Conservation (phyloP, 2,329 filamentous ascomycete genomes). For the Phyllosticta paracitricarpa region DNA sequence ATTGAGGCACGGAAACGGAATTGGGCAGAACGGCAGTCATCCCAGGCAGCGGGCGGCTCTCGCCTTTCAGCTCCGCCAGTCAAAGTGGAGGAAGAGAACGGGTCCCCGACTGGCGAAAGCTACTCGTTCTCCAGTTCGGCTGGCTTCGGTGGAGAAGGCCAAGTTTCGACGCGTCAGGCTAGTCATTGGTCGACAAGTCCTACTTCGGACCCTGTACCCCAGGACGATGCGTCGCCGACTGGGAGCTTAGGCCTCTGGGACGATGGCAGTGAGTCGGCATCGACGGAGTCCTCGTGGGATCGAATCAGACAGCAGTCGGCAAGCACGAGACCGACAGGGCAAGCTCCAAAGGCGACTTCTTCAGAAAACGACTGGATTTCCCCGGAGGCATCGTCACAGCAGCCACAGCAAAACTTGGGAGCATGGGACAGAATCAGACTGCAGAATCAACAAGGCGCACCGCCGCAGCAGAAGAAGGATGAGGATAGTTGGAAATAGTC, state of each 20-base stretch:
- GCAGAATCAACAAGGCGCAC: background rate
- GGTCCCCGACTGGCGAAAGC: background rate
- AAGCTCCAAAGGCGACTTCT: background rate
- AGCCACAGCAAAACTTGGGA: background rate
- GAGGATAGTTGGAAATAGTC: background rate
- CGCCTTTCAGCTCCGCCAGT: background rate
- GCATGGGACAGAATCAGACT: background rate
- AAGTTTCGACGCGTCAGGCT: background rate
- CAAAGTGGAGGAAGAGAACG: background rate
- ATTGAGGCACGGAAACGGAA: background rate
- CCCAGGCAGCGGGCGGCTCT: background rate
- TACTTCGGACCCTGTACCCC: background rate
- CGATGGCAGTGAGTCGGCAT: slow-evolving; percentile 12
- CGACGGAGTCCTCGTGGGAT: slow-evolving; percentile 35
- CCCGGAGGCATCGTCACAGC: background rate
- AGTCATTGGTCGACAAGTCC: background rate
- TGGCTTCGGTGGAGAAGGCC: background rate
- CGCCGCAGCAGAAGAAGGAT: background rate
- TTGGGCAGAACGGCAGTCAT: background rate
- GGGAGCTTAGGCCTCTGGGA: slow-evolving; percentile 25
- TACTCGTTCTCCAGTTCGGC: background rate
- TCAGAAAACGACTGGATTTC: background rate
- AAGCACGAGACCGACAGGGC: background rate
- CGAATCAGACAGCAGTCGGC: slow-evolving; percentile 28
- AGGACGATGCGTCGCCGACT: slow-evolving; percentile 28